These are phyloP conservation scores for Fraxinus sp. DNA, from an alignment of 305 asterid species.

Conservation along the genomic window DNA sequence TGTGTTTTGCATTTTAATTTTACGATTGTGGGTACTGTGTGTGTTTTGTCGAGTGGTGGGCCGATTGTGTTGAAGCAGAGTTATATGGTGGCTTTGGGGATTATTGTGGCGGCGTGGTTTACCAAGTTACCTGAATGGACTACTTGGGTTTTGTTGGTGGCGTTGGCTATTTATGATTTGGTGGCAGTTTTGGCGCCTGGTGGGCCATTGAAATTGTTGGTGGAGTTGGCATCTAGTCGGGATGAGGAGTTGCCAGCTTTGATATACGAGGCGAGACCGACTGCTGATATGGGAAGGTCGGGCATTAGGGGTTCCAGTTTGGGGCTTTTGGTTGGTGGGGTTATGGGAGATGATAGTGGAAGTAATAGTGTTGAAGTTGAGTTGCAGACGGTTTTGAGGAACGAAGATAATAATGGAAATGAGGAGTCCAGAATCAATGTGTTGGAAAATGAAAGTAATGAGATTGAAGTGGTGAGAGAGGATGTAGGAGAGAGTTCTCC, in stretches of 20 bases:
- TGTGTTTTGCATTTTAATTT: conserved; percentile 58
- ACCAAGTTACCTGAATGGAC: conserved; percentile 93
- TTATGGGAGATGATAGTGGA: conserved; percentile 33
- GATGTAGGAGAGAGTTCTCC: conserved; percentile 69
- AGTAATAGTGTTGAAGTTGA: conserved; percentile 45
- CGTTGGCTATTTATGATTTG: conserved; percentile 80
- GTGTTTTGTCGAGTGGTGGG: conserved; percentile 67
- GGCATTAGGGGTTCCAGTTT: conserved; percentile 44
- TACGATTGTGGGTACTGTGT: conserved; percentile 66
- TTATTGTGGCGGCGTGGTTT: conserved; percentile 90
- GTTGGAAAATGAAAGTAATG: conserved; percentile 36
- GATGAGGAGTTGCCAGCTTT: conserved; percentile 90
- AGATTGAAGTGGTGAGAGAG: conserved; percentile 61
- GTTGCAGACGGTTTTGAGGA: conserved; percentile 46
- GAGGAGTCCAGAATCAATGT: conserved; percentile 32
- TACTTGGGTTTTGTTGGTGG: conserved; percentile 86
- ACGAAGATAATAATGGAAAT: conserved; percentile 20
- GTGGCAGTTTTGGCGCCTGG: conserved; percentile 91
- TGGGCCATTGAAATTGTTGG: conserved; percentile 86
- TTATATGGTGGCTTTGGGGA: conserved; percentile 74
- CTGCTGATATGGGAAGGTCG: conserved; percentile 37
- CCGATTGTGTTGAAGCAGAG: conserved; percentile 80
- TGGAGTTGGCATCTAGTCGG: conserved; percentile 81
- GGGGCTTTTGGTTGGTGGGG: conserved; percentile 58
- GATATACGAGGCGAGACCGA: conserved; percentile 84